Conservation (phyloP, 805 yeast species). For the Ogataea populi-albae region DNA sequence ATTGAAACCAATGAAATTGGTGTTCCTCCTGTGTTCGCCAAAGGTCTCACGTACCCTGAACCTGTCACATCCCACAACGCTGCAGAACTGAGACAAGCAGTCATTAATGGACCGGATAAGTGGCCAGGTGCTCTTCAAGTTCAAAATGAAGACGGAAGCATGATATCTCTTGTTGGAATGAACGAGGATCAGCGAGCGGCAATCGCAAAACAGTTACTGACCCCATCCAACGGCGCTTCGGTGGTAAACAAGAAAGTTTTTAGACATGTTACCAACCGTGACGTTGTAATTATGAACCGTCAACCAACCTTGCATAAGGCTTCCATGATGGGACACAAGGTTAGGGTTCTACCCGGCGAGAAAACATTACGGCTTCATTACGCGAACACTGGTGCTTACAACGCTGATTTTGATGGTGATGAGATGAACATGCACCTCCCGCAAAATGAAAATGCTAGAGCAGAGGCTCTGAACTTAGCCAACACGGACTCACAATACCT, state of each 20-base stretch:
- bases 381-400: constrained; percentile 98
- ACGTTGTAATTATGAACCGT: constrained; percentile 96
- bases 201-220: constrained; percentile 86
- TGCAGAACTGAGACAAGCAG: constrained; percentile 88
- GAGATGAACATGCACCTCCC: constrained; percentile 99
- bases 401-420: constrained; percentile 99
- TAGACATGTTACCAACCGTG: constrained; percentile 92
- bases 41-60: constrained; percentile 93
- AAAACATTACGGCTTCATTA: constrained; percentile 95
- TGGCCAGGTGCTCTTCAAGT: constrained; percentile 99
- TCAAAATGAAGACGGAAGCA: constrained; percentile 90
- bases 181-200: constrained; percentile 92
- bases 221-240: constrained; percentile 66
- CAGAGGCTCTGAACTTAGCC: constrained; percentile 93
- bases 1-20: constrained; percentile 98
- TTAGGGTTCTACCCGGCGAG: constrained; percentile 94
- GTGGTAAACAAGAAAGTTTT: constrained; percentile 87
- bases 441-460: constrained; percentile 93
- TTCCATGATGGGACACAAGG: constrained; percentile 99
- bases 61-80: constrained; percentile 94
- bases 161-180: constrained; percentile 83
- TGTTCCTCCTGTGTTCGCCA: constrained; percentile 98
- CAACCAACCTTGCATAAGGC: constrained; percentile 99
- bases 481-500: constrained; percentile 96
- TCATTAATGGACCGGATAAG: constrained; percentile 92